Evolutionary conservation across 2,329 filamentous ascomycete genomes (phyloP), one percentile per base, ranked within the genome.

Genomic region (Zymoseptoria pseudotritici): DNA sequence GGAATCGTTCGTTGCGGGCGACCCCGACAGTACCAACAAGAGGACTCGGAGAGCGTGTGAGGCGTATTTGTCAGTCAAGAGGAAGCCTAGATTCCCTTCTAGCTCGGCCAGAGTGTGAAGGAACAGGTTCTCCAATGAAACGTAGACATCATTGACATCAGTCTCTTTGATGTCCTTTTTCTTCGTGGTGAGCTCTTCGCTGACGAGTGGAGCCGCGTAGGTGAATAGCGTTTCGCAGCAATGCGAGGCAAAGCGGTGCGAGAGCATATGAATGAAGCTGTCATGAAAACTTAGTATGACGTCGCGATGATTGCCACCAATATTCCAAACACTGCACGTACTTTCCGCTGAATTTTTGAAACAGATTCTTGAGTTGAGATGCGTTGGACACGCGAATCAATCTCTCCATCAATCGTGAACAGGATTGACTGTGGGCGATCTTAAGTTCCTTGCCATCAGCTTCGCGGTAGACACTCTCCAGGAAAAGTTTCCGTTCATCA

Each of bases 191-290:
- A 90, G 75, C 74, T 96, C 92, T 62, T 87, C 80, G 13, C 88
- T 88, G 46, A 96, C 89, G 10, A 88, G 77, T 0, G 89, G 87
- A 0, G 92, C 92, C 1, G 90, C 88, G 65, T 89, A 85, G 54
- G 92, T 80, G 74, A 99, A 97, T 31, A 99, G 82, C 24, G 90
- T 90, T 77, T 99, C 94, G 73, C 92, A 97, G 76, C 93, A 97
- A 78, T 99, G 94, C 62, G 92, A 96, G 4, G 94, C 94, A 70
- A 99, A 99, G 19, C 94, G 88, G 76, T 99, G 94, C 73, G 95
- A 92, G 56, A 97, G 86, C 26, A 99, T 83, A 68, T 92, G 88
- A 60, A 93, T 79, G 75, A 97, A 96, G 75, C 81, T 83, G 67
- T 54, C 46, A 46, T 46, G 21, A 46, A 24, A n/a, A 26, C 31